These are phyloP conservation scores for Globisporangium megalacanthum DNA, from an alignment of 352 stramenopile genomes.

Conservation along the genomic window DNA sequence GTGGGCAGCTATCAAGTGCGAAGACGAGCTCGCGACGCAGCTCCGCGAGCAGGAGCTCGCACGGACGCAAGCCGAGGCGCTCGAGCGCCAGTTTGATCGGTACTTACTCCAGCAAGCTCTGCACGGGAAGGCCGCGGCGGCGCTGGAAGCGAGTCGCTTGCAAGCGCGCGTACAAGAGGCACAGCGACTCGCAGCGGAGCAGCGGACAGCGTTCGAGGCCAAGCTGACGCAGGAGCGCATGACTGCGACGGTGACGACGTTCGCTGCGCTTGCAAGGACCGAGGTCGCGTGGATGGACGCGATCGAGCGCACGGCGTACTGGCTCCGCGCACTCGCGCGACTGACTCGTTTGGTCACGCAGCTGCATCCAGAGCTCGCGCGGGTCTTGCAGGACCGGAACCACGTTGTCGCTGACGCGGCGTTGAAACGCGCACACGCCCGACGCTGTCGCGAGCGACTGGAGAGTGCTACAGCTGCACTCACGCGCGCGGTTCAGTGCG, in stretches of 20 bases:
- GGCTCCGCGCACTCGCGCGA: conserved; percentile 16
- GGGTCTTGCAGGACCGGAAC: conserved; percentile 40
- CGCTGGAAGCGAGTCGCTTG: conserved; percentile 36
- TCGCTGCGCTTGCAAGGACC: conserved; percentile 21
- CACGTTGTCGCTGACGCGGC: conserved; percentile 52
- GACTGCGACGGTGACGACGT: conserved; percentile 56
- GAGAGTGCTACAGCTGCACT: conserved; percentile 28
- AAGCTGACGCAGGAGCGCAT: conserved; percentile 64
- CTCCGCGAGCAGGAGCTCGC: conserved; percentile 49
- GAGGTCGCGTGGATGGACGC: conserved; percentile 53
- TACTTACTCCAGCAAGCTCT: conserved; percentile 58
- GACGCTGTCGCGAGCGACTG: conserved; percentile 33
- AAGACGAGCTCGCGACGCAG: conserved; percentile 58
- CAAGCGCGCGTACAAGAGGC: conserved; percentile 41
- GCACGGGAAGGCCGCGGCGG: conserved; percentile 38
- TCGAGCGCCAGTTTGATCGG: conserved; percentile 54
- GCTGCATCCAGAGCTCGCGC: conserved; percentile 37
- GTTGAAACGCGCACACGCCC: conserved; percentile 37
- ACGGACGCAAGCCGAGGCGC: conserved; percentile 26
- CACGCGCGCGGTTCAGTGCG: conserved; percentile 23
- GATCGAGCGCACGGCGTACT: conserved; percentile 34
- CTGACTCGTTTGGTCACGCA: conserved; percentile 25
- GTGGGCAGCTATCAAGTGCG: conserved; percentile 55
- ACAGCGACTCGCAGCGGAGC: conserved; percentile 36
- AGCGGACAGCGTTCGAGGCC: conserved; percentile 34